Percentiles rank a stretch among this genome's conserved stretches.
Conservation (phyloP, 2,329 filamentous ascomycete species). For the Dactylellina leptospora region DNA sequence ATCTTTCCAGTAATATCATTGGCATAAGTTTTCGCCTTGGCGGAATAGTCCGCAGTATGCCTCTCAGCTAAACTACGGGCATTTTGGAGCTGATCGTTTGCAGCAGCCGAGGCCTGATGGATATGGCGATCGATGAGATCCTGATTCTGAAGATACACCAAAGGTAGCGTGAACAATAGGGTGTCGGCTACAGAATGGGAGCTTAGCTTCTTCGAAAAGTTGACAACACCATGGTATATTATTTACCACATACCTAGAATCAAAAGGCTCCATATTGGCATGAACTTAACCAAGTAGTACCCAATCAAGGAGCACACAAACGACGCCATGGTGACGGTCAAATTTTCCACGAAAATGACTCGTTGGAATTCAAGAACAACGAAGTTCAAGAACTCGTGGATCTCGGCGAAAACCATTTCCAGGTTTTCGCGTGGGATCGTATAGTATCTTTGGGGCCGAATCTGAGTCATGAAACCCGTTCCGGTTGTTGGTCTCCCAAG, state of each 20-base stretch:
- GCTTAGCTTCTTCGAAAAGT: too few relatives aligned
- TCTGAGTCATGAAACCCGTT: slow-evolving; percentile 71
- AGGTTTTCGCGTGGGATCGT: slow-evolving; percentile 71
- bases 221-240: neutral
- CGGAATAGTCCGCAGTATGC: slow-evolving; percentile 71
- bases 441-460: slow-evolving; percentile 74
- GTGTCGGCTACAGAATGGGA: slow-evolving; percentile 62
- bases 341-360: slow-evolving; percentile 74
- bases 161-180: slow-evolving; percentile 69
- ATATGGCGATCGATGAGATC: slow-evolving; percentile 74
- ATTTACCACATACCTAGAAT: slow-evolving; percentile 62
- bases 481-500: slow-evolving; percentile 70
- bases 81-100: slow-evolving; percentile 72
- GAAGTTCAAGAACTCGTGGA: slow-evolving; percentile 76
- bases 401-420: slow-evolving; percentile 70
- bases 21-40: slow-evolving; percentile 73
- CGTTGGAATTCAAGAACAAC: slow-evolving; percentile 75
- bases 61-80: slow-evolving; percentile 70
- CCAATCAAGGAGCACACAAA: slow-evolving; percentile 71
- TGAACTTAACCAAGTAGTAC: slow-evolving; percentile 74
- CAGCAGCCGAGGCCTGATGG: slow-evolving; percentile 67
- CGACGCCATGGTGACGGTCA: slow-evolving; percentile 69
- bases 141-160: slow-evolving; percentile 74
- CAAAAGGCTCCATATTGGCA: slow-evolving; percentile 75
- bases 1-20: slow-evolving; percentile 75